Conservation (phyloP, 345 rosid species). For the Syzygium grande region DNA sequence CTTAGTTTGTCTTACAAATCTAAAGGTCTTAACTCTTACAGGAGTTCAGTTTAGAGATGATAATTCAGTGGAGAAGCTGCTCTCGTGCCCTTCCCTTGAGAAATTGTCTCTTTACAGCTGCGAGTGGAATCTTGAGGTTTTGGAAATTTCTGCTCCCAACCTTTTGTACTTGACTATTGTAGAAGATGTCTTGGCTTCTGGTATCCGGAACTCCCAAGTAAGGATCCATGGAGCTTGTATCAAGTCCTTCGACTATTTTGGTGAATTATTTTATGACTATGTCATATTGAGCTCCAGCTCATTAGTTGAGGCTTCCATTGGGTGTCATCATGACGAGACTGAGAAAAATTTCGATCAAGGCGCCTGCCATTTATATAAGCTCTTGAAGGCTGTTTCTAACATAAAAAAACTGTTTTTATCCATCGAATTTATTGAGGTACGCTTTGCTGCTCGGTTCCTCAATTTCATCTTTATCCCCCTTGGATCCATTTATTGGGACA, state of each 20-base stretch:
- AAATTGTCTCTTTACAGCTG: not conserved
- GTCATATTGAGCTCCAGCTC: not conserved
- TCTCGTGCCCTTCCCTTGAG: not conserved
- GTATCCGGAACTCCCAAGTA: not conserved
- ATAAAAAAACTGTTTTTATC: not conserved
- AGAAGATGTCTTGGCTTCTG: not conserved
- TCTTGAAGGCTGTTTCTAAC: not conserved
- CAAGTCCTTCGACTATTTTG: not conserved
- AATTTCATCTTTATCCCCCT: not conserved
- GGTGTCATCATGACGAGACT: not conserved
- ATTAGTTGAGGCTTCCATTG: not conserved
- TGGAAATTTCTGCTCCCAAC: not conserved
- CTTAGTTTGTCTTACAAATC: not conserved
- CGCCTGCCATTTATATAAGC: not conserved
- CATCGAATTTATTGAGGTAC: not conserved
- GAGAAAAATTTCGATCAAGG: not conserved
- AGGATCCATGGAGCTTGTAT: no score
- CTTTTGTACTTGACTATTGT: not conserved
- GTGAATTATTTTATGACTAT: not conserved
- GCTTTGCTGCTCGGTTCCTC: not conserved
- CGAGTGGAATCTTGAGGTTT: not conserved
- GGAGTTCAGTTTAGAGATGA: not conserved
- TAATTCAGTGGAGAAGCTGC: not conserved
- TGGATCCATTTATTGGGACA: not conserved
- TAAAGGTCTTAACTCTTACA: not conserved